These are phyloP conservation scores for Tolypocladium amazonense DNA, from an alignment of 2,329 filamentous ascomycete genomes.

Conservation along the genomic window DNA sequence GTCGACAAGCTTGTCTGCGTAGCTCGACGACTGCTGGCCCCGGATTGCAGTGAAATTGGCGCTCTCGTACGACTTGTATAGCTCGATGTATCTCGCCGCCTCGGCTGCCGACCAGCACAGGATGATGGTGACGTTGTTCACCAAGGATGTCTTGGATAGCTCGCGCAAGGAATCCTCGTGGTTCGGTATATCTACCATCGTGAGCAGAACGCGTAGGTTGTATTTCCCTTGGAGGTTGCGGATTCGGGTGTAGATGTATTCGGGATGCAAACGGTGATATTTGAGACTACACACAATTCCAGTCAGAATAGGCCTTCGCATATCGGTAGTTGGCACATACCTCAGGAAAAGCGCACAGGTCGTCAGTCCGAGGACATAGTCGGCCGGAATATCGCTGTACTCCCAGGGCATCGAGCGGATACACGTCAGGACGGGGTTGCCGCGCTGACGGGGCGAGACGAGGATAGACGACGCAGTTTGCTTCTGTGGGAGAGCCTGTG, in stretches of 20 bases:
- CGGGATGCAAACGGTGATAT: slow-evolving; percentile 92
- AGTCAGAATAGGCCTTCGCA: not conserved
- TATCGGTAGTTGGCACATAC: slow-evolving; percentile 12
- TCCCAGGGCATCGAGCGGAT: slow-evolving; percentile 85
- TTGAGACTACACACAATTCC: slow-evolving; percentile 53
- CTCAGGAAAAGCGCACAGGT: slow-evolving; percentile 87
- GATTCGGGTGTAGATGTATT: slow-evolving; percentile 95
- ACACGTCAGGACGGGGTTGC: slow-evolving; percentile 81
- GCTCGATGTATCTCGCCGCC: slow-evolving; percentile 83
- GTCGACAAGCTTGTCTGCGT: slow-evolving; percentile 78
- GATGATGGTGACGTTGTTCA: slow-evolving; percentile 87
- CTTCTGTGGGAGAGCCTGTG: slow-evolving; percentile 65
- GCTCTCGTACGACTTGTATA: slow-evolving; percentile 92
- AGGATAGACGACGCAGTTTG: slow-evolving; percentile 66
- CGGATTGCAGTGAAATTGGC: slow-evolving; percentile 71
- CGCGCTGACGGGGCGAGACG: slow-evolving; percentile 86
- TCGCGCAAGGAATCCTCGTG: slow-evolving; percentile 86
- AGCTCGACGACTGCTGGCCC: slow-evolving; percentile 72
- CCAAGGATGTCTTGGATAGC: slow-evolving; percentile 79
- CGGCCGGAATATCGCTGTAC: slow-evolving; percentile 91
- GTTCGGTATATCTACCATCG: slow-evolving; percentile 90
- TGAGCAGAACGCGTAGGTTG: slow-evolving; percentile 72
- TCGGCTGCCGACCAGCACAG: slow-evolving; percentile 92
- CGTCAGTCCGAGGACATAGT: slow-evolving; percentile 79
- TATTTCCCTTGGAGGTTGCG: slow-evolving; percentile 76